These are phyloP conservation scores for Chalciporus sphaerocephalus DNA, from an alignment of 768 basidiomycete species.

Conservation along the genomic window DNA sequence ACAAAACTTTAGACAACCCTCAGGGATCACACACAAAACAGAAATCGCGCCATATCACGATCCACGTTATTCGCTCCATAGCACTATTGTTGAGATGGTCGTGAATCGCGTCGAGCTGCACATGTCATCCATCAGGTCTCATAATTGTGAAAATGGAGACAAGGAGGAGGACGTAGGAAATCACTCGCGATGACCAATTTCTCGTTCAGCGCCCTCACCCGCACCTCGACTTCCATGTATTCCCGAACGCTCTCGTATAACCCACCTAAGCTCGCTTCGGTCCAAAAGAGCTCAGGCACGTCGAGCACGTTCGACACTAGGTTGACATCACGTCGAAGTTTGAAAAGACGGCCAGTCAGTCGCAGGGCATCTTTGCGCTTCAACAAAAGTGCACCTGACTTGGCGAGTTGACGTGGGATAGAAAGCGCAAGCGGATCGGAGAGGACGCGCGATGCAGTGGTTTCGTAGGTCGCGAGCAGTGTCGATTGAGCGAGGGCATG, in stretches of 20 bases:
- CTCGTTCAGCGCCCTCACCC: slow-evolving; percentile 85
- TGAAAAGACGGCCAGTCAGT: slow-evolving; percentile 83
- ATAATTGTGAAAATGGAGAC: neutral
- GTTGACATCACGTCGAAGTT: slow-evolving; percentile 83
- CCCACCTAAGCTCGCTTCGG: slow-evolving; percentile 82
- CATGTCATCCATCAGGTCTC: neutral
- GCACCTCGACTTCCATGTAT: slow-evolving; percentile 86
- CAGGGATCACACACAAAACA: slow-evolving; percentile 41
- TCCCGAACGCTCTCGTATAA: slow-evolving; percentile 91
- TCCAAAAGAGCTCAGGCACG: slow-evolving; percentile 93
- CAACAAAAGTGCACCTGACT: slow-evolving; percentile 69
- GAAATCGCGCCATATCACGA: slow-evolving; percentile 55
- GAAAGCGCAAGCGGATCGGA: slow-evolving; percentile 70
- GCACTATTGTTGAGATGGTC: slow-evolving; percentile 87
- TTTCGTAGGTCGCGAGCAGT: slow-evolving; percentile 83
- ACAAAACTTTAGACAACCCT: slow-evolving; percentile 24
- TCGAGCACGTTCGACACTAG: slow-evolving; percentile 91
- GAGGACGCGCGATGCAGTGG: slow-evolving; percentile 71
- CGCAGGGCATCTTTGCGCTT: slow-evolving; percentile 80
- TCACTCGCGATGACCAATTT: slow-evolving; percentile 83
- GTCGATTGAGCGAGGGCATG: slow-evolving; percentile 95
- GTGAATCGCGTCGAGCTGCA: slow-evolving; percentile 84
- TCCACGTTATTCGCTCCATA: slow-evolving; percentile 88
- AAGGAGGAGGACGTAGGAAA: slow-evolving; percentile 53
- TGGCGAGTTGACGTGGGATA: slow-evolving; percentile 80